Evolutionary conservation across 2,329 filamentous ascomycete genomes (phyloP).

Genomic region (Sclerotinia borealis): DNA sequence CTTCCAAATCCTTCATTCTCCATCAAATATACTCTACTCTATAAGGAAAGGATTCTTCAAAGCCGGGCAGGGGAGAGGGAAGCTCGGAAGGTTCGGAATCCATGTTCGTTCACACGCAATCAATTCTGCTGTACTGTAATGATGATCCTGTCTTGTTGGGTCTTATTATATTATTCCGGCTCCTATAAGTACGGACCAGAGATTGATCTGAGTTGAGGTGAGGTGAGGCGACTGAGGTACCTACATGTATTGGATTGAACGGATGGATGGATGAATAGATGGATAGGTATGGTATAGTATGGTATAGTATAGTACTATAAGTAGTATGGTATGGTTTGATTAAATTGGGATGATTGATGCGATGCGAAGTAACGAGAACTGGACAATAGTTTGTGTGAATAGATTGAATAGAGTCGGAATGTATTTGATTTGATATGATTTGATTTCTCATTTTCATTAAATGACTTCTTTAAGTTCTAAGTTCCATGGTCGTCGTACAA

Average conservation of each 20-base stretch:
- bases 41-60: background rate
- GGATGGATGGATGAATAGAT: background rate
- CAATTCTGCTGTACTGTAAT: no score
- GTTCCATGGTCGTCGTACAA: background rate
- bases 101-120: slow-evolving; percentile 1
- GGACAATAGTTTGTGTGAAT: background rate
- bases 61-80: slow-evolving; percentile 9
- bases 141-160: background rate
- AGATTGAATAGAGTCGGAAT: background rate
- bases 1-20: background rate
- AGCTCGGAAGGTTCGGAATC: background rate
- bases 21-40: background rate
- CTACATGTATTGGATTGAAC: no score
- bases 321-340: background rate
- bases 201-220: background rate
- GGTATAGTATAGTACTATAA: no score
- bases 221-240: background rate
- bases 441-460: background rate
- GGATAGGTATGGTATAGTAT: background rate
- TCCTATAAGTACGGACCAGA: background rate
- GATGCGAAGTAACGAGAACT: slow-evolving; percentile 4
- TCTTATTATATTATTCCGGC: background rate
- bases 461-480: background rate
- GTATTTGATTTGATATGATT: no score
- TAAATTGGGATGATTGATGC: background rate